Percentiles rank a stretch among this genome's conserved stretches.
These are phyloP conservation scores for Bipolaris zeicola DNA, from an alignment of 2,329 filamentous ascomycete species.

Conservation along the genomic window DNA sequence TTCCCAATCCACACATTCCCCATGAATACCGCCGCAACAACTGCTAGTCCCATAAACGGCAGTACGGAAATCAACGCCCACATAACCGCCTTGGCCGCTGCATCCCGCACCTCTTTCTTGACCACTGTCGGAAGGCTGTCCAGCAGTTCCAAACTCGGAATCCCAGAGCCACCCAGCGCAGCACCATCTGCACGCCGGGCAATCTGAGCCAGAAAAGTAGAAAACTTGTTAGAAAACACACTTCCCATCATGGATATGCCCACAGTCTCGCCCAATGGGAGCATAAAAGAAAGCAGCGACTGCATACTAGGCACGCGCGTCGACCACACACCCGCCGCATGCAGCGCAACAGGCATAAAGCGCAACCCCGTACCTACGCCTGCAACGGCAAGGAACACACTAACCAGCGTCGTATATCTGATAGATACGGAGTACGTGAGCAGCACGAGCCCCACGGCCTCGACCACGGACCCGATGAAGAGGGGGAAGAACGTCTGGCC, in stretches of 20 bases:
- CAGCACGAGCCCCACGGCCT: slow-evolving; percentile 63
- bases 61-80: slow-evolving; percentile 68
- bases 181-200: slow-evolving; percentile 25
- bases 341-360: slow-evolving; percentile 68
- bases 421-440: slow-evolving; percentile 63
- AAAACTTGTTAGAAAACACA: slow-evolving; percentile 67
- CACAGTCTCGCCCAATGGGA: slow-evolving; percentile 68
- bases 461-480: slow-evolving; percentile 54
- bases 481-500: slow-evolving; percentile 66
- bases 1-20: slow-evolving; percentile 61
- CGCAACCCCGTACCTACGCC: slow-evolving; percentile 67
- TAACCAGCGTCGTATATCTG: slow-evolving; percentile 59
- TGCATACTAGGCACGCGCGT: slow-evolving; percentile 63
- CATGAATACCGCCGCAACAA: slow-evolving; percentile 53
- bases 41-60: slow-evolving; percentile 61
- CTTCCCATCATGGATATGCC: slow-evolving; percentile 70
- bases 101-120: slow-evolving; percentile 50
- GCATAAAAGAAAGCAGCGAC: slow-evolving; percentile 63
- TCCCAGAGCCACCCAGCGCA: slow-evolving; percentile 23
- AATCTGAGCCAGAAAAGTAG: slow-evolving; percentile 35
- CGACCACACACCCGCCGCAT: slow-evolving; percentile 67
- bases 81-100: slow-evolving; percentile 63
- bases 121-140: slow-evolving; percentile 47
- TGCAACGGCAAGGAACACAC: slow-evolving; percentile 69
- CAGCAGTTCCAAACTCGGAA: slow-evolving; percentile 41